Evolutionary conservation across 1,284 basidiomycete genomes (phyloP), one percentile per base, ranked within the genome.

Genomic region (Cerrena zonata): DNA sequence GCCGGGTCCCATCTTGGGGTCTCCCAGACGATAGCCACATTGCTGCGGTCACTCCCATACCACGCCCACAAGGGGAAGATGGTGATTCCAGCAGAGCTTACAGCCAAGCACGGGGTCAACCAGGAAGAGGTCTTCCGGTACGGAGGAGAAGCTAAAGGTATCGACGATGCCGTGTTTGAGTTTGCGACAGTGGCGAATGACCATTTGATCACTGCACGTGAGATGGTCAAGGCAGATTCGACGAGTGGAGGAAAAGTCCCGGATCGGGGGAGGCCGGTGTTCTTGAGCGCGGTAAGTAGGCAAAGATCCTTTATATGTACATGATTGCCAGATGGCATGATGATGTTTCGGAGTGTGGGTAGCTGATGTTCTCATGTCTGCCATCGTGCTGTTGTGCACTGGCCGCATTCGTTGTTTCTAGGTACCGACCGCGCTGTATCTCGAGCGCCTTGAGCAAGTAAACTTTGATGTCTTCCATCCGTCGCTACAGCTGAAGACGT

Each of bases 161-260:
- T 87, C 25, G 79, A 80, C 37, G 80, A 89, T 53, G 92, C 91
- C 0, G 86, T 91, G 30, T 96, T 86, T 64, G 89, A 93, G 62
- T 86, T 95, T 64, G 94, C 94, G 15, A 91, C 88, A 10, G 70
- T 89, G 18, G 94, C 92, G 37, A 93, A 95, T 71, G 92, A 95
- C 69, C 88, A 97, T 68, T 67, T 97, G 56, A 76, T 86, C 58
- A 93, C 91, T 2, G 91, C 92, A 2, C 78, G 90, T 40, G 79
- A 82, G 49, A 84, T 88, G 76, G 78, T 94, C 62, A 79, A 81
- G 58, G 30, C n/a, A n/a, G n/a, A n/a, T n/a, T n/a, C n/a, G n/a
- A 75, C 80, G 45, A 76, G 73, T 53, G 78, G 70, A 27, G 80
- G 23, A 19, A 80, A 73, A 59, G 78, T 91, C 43, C 89, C 89